A percentile compares a stretch with the other conserved stretches of the same genome.
These are phyloP conservation scores for Tausonia pullulans DNA, from an alignment of 1,284 basidiomycete genomes.

Conservation along the genomic window DNA sequence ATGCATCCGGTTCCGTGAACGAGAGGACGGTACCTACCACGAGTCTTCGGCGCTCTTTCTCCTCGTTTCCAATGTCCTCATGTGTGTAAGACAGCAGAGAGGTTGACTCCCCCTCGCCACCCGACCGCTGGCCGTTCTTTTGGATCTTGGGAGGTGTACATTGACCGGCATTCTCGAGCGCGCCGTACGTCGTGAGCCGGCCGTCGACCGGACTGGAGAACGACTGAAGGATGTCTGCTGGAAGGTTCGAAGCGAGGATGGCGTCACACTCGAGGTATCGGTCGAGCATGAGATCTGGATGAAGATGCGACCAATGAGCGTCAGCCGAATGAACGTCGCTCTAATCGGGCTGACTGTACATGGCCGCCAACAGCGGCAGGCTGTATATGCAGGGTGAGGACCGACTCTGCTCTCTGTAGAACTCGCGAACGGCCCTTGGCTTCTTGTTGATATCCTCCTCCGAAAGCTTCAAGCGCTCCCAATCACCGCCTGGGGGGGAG, in stretches of 20 bases:
- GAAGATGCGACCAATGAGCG: too few species aligned
- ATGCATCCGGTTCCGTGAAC: not conserved
- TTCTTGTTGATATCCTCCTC: too few species aligned
- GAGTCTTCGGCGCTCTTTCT: slow-evolving; percentile 28
- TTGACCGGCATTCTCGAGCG: not conserved
- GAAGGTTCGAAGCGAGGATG: slow-evolving; percentile 31
- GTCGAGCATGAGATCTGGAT: too few species aligned
- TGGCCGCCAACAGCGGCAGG: too few species aligned
- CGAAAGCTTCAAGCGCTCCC: too few species aligned
- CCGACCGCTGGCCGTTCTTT: not conserved
- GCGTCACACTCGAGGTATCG: slow-evolving; percentile 32
- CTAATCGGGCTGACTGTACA: too few species aligned
- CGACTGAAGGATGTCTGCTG: slow-evolving; percentile 15
- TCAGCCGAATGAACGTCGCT: too few species aligned
- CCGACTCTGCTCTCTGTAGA: too few species aligned
- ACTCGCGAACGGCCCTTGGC: too few species aligned
- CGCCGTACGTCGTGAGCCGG: slow-evolving; percentile 11
- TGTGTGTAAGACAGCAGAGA: not conserved
- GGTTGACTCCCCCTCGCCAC: slow-evolving; percentile 10
- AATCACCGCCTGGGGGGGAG: too few species aligned
- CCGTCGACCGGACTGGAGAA: not conserved
- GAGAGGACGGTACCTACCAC: slow-evolving; percentile 23
- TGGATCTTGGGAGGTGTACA: slow-evolving; percentile 6
- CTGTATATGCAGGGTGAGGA: too few species aligned
- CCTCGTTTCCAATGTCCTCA: slow-evolving; percentile 24